Evolutionary conservation across 495 filamentous ascomycete genomes (phyloP).

Genomic region (Umbilicaria muhlenbergii): DNA sequence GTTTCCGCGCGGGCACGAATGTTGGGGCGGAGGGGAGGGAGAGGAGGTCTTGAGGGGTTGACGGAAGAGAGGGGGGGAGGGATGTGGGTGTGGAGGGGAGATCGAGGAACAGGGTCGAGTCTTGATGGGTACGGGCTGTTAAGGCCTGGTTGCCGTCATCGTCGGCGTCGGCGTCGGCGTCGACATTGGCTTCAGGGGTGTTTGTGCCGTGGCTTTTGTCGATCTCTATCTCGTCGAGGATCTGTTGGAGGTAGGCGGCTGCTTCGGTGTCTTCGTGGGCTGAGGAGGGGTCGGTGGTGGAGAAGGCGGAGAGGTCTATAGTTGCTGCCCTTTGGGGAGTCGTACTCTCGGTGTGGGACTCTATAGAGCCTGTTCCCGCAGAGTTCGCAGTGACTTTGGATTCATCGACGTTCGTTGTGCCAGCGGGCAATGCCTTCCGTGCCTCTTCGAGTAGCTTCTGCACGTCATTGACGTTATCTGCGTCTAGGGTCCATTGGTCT

Average conservation of each 20-base stretch:
- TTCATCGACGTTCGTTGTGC: too few species aligned
- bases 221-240: conserved; percentile 1
- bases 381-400: too few species aligned
- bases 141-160: too few species aligned
- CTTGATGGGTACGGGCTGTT: too few species aligned
- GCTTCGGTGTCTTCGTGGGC: too few species aligned
- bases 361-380: too few species aligned
- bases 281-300: too few species aligned
- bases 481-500: conserved; percentile 14
- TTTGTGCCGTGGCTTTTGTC: background rate
- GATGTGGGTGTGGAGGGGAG: background rate
- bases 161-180: too few species aligned
- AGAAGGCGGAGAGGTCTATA: too few species aligned
- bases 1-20: conserved; percentile 27
- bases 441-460: conserved; percentile 14
- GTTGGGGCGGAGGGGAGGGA: conserved; percentile 39
- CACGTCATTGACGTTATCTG: conserved; percentile 13
- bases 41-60: conserved; percentile 7
- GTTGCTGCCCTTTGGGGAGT: too few species aligned
- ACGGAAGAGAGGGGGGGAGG: background rate
- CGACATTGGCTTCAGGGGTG: background rate
- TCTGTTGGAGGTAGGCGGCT: background rate
- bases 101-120: too few species aligned
- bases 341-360: too few species aligned
- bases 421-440: background rate